Percentiles rank a stretch among this genome's conserved stretches.
phyloP scores from a whole-genome alignment of 2,329 filamentous ascomycete species.

The Nothophoma quercina region DNA sequence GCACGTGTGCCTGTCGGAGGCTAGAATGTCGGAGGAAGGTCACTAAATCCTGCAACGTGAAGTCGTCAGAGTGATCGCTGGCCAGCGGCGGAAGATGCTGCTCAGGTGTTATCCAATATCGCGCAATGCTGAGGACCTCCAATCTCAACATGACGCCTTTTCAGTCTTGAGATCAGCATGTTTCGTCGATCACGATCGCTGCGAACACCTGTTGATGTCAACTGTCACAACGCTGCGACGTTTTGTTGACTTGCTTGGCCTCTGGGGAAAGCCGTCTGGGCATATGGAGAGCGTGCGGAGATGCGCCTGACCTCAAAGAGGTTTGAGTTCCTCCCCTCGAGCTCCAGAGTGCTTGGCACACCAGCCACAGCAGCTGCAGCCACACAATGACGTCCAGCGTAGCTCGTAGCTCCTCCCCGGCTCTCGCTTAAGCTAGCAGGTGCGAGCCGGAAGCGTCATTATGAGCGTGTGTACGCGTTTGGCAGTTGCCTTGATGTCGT shows the following conservation, averaged over 20 bases:
- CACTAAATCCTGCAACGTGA: neutral
- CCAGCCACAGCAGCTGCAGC: slow-evolving; percentile 11
- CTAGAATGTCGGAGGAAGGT: slow-evolving; percentile 13
- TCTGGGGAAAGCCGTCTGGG: slow-evolving; percentile 19
- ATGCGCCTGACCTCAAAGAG: slow-evolving; percentile 15
- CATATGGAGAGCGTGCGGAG: slow-evolving; percentile 14
- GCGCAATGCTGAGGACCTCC: neutral
- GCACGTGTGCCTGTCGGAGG: slow-evolving; percentile 6
- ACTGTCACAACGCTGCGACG: slow-evolving; percentile 10
- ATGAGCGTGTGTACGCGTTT: slow-evolving; percentile 5
- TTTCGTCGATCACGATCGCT: slow-evolving; percentile 5
- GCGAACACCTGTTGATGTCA: slow-evolving; percentile 19
- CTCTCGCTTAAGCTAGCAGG: slow-evolving; percentile 8
- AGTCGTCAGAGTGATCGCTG: neutral
- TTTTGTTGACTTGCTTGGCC: slow-evolving; percentile 20
- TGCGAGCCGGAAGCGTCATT: slow-evolving; percentile 10
- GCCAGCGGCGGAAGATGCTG: neutral
- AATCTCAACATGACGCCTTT: neutral
- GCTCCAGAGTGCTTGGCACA: slow-evolving; percentile 7
- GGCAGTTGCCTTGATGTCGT: slow-evolving; percentile 11
- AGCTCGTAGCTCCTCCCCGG: slow-evolving; percentile 7
- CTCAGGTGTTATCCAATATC: neutral
- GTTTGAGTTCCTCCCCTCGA: slow-evolving; percentile 6
- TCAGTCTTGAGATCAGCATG: neutral
- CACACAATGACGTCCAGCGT: slow-evolving; percentile 13